Evolutionary conservation across 768 basidiomycete genomes (phyloP).

Genomic region (Hebeloma cylindrosporum): DNA sequence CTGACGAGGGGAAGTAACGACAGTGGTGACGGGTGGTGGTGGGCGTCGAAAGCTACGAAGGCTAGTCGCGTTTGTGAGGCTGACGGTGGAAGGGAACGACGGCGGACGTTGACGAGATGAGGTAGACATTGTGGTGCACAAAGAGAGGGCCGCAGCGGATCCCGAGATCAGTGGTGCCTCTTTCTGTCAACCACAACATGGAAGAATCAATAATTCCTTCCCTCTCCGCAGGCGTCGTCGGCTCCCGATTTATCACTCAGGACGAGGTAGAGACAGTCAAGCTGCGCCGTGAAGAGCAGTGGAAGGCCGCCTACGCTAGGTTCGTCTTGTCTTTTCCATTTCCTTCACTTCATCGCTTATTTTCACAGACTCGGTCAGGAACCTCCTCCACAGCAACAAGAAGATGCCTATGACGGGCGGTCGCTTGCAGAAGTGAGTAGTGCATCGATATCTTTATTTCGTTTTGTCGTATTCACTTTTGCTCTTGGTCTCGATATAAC

Average conservation of each 20-base stretch:
- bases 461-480: slow-evolving; percentile 46
- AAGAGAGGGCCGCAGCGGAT: background rate
- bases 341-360: slow-evolving; percentile 8
- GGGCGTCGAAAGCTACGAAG: slow-evolving; percentile 33
- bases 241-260: slow-evolving; percentile 83
- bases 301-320: slow-evolving; percentile 90
- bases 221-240: slow-evolving; percentile 68
- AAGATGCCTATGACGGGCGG: slow-evolving; percentile 80
- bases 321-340: slow-evolving; percentile 21
- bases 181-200: slow-evolving; percentile 37
- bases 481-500: slow-evolving; percentile 42
- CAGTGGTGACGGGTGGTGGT: slow-evolving; percentile 49
- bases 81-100: slow-evolving; percentile 35
- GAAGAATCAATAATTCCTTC: slow-evolving; percentile 69
- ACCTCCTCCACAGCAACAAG: slow-evolving; percentile 72
- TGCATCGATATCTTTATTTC: slow-evolving; percentile 10
- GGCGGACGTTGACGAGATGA: slow-evolving; percentile 34
- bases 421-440: slow-evolving; percentile 83
- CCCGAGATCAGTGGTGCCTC: background rate
- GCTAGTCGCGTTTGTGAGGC: slow-evolving; percentile 33
- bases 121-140: slow-evolving; percentile 28
- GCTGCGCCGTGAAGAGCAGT: slow-evolving; percentile 74
- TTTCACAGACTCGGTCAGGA: slow-evolving; percentile 72
- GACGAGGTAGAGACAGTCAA: slow-evolving; percentile 75
- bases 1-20: slow-evolving; percentile 73